Conservation (phyloP, 106 monocot species). For the Dendrobium catenatum region DNA sequence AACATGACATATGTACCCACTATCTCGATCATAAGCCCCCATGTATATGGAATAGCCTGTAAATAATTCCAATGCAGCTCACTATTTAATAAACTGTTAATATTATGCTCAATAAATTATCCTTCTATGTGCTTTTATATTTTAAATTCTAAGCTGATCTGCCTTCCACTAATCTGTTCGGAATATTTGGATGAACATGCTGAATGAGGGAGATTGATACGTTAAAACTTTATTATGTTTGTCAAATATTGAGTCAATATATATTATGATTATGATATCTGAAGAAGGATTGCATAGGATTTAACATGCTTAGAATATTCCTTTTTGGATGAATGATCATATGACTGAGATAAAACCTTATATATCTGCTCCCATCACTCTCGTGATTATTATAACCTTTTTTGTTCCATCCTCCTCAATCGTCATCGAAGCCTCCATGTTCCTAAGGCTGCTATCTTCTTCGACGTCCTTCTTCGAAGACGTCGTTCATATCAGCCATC, state of each 20-base stretch:
- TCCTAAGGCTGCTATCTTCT: too few relatives aligned
- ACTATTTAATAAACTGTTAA: neutral
- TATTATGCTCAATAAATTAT: neutral
- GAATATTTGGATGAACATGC: neutral
- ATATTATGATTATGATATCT: too few relatives aligned
- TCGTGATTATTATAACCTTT: too few relatives aligned
- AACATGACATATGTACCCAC: slow-evolving; percentile 25
- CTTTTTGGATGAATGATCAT: too few relatives aligned
- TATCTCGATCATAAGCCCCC: slow-evolving; percentile 48
- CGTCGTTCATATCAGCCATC: too few relatives aligned
- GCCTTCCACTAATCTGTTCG: neutral
- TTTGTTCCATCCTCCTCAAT: too few relatives aligned
- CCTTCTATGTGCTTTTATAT: neutral
- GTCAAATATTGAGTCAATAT: neutral
- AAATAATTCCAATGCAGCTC: slow-evolving; percentile 36
- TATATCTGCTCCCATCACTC: too few relatives aligned
- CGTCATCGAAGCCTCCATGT: too few relatives aligned
- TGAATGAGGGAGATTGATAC: neutral
- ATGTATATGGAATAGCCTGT: slow-evolving; percentile 78
- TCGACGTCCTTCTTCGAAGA: too few relatives aligned
- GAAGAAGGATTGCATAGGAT: too few relatives aligned
- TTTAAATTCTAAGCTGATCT: neutral
- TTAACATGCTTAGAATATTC: too few relatives aligned
- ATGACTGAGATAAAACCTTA: too few relatives aligned
- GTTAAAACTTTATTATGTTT: neutral